Evolutionary conservation across 257 asterid genomes (phyloP).

Genomic region (Przewalskia tangutica): DNA sequence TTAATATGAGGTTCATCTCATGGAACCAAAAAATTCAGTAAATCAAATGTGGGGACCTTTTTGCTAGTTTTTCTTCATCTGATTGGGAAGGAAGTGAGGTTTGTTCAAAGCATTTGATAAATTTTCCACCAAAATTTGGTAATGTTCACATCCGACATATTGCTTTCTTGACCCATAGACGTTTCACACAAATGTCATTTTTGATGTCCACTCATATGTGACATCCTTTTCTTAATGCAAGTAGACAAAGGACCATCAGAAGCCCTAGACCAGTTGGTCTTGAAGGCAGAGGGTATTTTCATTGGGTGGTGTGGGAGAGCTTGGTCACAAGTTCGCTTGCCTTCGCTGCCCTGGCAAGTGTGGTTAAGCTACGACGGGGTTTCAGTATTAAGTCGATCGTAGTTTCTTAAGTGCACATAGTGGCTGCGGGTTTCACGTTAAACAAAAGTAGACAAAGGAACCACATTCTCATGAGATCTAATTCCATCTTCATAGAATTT

Average conservation of each 20-base stretch:
- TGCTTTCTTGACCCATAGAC: neutral
- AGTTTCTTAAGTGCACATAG: too few species aligned
- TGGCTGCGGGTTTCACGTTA: too few species aligned
- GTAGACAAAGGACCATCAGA: too few species aligned
- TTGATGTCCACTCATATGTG: neutral
- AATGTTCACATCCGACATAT: neutral
- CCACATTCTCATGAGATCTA: neutral
- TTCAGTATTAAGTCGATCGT: too few species aligned
- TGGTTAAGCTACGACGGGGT: too few species aligned
- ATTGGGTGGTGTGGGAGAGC: too few species aligned
- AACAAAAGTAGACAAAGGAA: neutral
- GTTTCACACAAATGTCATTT: neutral
- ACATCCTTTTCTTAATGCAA: neutral
- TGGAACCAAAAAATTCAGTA: neutral
- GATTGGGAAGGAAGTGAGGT: neutral
- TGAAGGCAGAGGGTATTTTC: too few species aligned
- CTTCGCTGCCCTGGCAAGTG: too few species aligned
- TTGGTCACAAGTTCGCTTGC: too few species aligned
- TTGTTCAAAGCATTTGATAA: neutral
- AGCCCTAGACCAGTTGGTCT: too few species aligned
- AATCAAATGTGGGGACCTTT: neutral
- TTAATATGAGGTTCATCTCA: neutral
- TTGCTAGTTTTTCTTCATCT: neutral
- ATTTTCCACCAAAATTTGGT: constrained; percentile 1
- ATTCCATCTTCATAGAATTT: neutral